Conservation (phyloP, 805 yeast genomes). For the Wickerhamomyces mucosus region DNA sequence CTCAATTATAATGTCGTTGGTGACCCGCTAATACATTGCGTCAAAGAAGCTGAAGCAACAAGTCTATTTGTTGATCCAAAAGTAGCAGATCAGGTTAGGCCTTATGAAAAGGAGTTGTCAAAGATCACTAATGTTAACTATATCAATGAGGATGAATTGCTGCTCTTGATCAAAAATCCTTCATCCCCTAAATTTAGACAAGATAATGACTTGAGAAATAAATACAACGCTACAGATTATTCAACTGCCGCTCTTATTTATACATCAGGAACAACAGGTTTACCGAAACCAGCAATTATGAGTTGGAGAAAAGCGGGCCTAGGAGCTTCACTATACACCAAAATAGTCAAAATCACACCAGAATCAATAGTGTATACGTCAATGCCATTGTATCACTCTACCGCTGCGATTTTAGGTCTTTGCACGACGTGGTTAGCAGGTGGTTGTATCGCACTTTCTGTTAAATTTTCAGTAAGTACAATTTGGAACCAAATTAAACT, state of each 20-base stretch:
- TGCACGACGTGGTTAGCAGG: slow-evolving; percentile 61
- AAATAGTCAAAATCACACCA: slow-evolving; percentile 48
- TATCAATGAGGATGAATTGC: slow-evolving; percentile 41
- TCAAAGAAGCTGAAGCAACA: slow-evolving; percentile 53
- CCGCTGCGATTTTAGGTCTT: slow-evolving; percentile 82
- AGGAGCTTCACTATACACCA: slow-evolving; percentile 64
- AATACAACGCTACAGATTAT: slow-evolving; percentile 39
- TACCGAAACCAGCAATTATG: slow-evolving; percentile 90
- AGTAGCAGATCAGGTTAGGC: slow-evolving; percentile 23
- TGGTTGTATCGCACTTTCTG: slow-evolving; percentile 68
- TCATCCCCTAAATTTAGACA: slow-evolving; percentile 43
- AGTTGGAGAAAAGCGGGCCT: slow-evolving; percentile 78
- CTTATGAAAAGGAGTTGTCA: slow-evolving; percentile 21
- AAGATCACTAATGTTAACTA: slow-evolving; percentile 33
- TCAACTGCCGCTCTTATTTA: slow-evolving; percentile 67
- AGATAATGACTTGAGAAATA: slow-evolving; percentile 47
- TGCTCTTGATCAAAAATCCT: slow-evolving; percentile 28
- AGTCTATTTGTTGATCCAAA: slow-evolving; percentile 71
- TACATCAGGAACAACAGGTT: slow-evolving; percentile 92
- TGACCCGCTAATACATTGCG: slow-evolving; percentile 69
- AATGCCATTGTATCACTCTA: slow-evolving; percentile 93
- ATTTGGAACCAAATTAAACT: slow-evolving; percentile 86
- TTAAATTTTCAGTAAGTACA: slow-evolving; percentile 72
- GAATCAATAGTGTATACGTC: slow-evolving; percentile 67
- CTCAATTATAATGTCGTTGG: slow-evolving; percentile 73